Evolutionary conservation across 495 filamentous ascomycete genomes (phyloP), one percentile per base, ranked within the genome.

Genomic region (Chaetomium cochliodes): DNA sequence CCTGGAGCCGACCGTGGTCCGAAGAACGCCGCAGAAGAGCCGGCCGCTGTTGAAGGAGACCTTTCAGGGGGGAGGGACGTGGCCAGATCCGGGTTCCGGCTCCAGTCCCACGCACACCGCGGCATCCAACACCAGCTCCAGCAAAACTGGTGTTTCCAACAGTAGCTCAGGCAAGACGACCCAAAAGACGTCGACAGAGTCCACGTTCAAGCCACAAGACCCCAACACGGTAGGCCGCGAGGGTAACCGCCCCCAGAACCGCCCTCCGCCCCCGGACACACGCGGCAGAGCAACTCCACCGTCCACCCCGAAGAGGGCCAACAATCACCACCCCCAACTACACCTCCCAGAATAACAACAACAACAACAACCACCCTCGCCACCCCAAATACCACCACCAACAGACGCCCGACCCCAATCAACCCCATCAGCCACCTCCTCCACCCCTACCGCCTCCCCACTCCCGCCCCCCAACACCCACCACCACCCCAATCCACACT

Each of bases 1-100:
- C 22, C 67, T 77, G 46, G 77, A 81, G 22, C 77, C 78, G 0
- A 84, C 79, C 0, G 74, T 82, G 8, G 77, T 84, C 18, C 79
- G 78, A 68, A 76, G 81, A 42, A 58, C 73, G 28, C 66, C 74
- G 28, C 68, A 72, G 37, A 81, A 80, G 59, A 70, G 66, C 28
- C 73, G 74, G 30, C 77, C 68, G 0, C 69, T 74, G 46, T 22
- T 75, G 42, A 68, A 62, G 42, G 58, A 67, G 18, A 67, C 72
- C n/a, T 69, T 72, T 33, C 63, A 65, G 15, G 53, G 30, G 26
- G 44, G 22, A n/a, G 62, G 55, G 26, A 30, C 23, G 16, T 13
- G 18, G 22, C 13, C 53, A 13, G n/a, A n/a, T 0, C 26, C 50
- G 2, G 8, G n/a, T 11, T 50, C 60, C 41, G 41, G 41, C 3